These are phyloP conservation scores for Epichloe gansuensis DNA, from an alignment of 2,329 filamentous ascomycete species.

Conservation along the genomic window DNA sequence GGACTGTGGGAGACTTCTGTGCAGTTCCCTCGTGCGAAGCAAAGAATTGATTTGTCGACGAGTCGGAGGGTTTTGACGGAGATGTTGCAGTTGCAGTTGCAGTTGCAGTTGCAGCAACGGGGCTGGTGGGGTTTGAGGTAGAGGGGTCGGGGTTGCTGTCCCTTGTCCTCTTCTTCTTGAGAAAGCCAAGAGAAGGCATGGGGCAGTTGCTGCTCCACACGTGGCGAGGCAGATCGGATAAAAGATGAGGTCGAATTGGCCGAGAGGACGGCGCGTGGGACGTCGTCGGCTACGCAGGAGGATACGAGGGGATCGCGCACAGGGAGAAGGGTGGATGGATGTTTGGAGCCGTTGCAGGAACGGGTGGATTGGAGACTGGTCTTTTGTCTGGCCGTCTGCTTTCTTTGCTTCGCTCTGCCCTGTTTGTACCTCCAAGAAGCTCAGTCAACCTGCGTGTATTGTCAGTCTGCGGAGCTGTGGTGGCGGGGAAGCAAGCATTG, in stretches of 20 bases:
- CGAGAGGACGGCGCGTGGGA: neutral
- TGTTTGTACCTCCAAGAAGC: too few relatives aligned
- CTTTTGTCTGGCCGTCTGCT: neutral
- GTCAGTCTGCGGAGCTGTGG: neutral
- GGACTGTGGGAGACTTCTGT: slow-evolving; percentile 6
- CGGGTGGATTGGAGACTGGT: neutral
- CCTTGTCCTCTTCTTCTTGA: slow-evolving; percentile 98
- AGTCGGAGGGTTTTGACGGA: slow-evolving; percentile 33
- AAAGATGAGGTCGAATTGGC: slow-evolving; percentile 1
- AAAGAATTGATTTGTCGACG: slow-evolving; percentile 19
- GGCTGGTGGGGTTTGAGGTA: slow-evolving; percentile 51
- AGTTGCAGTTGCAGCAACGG: slow-evolving; percentile 35
- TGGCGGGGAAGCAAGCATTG: neutral
- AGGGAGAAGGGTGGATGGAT: neutral
- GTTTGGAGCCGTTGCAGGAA: neutral
- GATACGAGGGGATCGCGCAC: slow-evolving; percentile 1
- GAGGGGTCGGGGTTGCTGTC: slow-evolving; percentile 64
- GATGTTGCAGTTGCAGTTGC: slow-evolving; percentile 21
- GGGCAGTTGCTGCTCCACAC: slow-evolving; percentile 12
- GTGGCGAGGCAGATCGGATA: slow-evolving; percentile 3
- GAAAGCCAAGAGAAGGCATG: slow-evolving; percentile 92
- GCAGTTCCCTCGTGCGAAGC: slow-evolving; percentile 10
- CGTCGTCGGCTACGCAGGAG: slow-evolving; percentile 1
- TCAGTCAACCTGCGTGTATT: too few relatives aligned
- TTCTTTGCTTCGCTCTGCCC: too few relatives aligned